Evolutionary conservation across 768 basidiomycete species (phyloP).

Genomic region (Cystoderma amianthinum): DNA sequence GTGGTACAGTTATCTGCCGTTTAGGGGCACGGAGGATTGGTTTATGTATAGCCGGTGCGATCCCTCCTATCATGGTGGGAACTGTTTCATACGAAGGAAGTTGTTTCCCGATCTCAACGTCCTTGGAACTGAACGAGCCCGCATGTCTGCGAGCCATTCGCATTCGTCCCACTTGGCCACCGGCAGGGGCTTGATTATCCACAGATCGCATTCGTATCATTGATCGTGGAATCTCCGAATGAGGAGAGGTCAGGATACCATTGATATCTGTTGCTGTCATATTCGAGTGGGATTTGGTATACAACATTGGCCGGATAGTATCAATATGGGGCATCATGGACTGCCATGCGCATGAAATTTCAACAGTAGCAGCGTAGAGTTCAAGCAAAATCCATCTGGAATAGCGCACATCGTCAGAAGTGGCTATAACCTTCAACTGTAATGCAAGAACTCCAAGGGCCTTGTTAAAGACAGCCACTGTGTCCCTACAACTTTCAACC

Average conservation of each 20-base stretch:
- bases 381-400: constrained; percentile 81
- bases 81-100: constrained; percentile 59
- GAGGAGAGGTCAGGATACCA: constrained; percentile 1
- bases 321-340: constrained; percentile 66
- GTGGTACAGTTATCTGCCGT: constrained; percentile 34
- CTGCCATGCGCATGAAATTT: constrained; percentile 84
- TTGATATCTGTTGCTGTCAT: constrained; percentile 2
- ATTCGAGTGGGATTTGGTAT: constrained; percentile 12
- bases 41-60: constrained; percentile 26
- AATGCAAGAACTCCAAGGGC: constrained; percentile 78
- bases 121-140: constrained; percentile 92
- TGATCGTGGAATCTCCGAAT: constrained; percentile 9
- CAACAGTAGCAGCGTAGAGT: constrained; percentile 84
- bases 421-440: constrained; percentile 73
- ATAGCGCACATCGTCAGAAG: constrained; percentile 79
- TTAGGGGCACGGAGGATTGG: constrained; percentile 44
- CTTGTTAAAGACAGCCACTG: constrained; percentile 77
- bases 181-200: constrained; percentile 13
- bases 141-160: constrained; percentile 75
- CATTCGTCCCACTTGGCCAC: constrained; percentile 23
- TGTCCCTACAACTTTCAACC: constrained; percentile 79
- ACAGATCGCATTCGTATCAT: constrained; percentile 21
- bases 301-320: constrained; percentile 45
- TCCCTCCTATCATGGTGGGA: constrained; percentile 26
- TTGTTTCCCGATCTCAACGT: constrained; percentile 82